Conservation (phyloP, 305 asterid species). For the Fraxinus sp. region DNA sequence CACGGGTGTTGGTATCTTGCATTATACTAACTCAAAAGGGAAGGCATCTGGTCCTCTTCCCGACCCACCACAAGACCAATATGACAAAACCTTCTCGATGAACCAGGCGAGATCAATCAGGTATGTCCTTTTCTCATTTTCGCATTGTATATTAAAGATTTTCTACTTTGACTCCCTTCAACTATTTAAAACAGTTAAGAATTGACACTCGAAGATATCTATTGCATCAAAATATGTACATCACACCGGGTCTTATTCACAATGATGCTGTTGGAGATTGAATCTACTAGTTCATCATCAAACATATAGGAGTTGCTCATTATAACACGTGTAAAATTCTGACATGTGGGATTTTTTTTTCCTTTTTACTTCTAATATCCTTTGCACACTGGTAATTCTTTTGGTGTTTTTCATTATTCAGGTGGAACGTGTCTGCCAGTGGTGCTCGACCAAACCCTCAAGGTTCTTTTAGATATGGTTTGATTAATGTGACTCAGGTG, state of each 20-base stretch:
- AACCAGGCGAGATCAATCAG: slow-evolving; percentile 96
- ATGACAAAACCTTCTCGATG: slow-evolving; percentile 84
- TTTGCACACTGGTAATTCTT: background rate
- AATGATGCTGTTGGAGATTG: background rate
- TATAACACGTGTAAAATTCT: too few species aligned
- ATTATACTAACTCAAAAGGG: slow-evolving; percentile 83
- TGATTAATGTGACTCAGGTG: slow-evolving; percentile 86
- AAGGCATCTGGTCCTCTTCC: slow-evolving; percentile 94
- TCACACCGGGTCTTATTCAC: background rate
- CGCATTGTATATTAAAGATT: background rate
- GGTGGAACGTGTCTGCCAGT: slow-evolving; percentile 94
- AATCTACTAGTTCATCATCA: background rate
- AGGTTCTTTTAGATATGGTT: slow-evolving; percentile 93
- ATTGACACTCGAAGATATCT: background rate
- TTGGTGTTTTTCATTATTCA: slow-evolving; percentile 23
- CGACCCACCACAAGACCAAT: slow-evolving; percentile 74
- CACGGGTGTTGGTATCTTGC: slow-evolving; percentile 81
- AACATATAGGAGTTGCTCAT: background rate
- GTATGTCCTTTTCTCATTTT: slow-evolving; percentile 30
- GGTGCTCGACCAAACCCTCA: slow-evolving; percentile 99
- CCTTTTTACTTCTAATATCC: background rate
- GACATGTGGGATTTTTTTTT: background rate
- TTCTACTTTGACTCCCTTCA: background rate
- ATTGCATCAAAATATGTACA: background rate
- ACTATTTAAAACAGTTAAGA: background rate